Percentiles rank a stretch among this genome's conserved stretches.
Evolutionary conservation across 2,329 filamentous ascomycete genomes (phyloP).

Genomic region (Aspergillus fructus): DNA sequence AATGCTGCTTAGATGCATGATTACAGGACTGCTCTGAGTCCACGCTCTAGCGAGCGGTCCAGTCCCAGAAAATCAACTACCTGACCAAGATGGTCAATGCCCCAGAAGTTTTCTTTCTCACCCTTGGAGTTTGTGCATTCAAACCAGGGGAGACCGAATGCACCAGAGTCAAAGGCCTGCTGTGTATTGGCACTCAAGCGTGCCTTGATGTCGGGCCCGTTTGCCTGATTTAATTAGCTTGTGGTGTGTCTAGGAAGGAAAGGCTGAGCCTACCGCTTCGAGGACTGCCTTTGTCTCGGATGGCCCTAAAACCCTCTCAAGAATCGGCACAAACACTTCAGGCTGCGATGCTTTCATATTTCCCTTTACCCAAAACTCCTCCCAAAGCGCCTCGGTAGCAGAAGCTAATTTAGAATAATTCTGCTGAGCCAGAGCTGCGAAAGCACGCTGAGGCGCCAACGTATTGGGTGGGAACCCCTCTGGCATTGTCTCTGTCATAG

Average conservation of each 20-base stretch:
- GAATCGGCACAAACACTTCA: slow-evolving; percentile 44
- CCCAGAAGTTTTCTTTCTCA: slow-evolving; percentile 58
- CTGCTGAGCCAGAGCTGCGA: slow-evolving; percentile 49
- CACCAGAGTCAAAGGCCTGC: slow-evolving; percentile 51
- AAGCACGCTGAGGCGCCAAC: slow-evolving; percentile 51
- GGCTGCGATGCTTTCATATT: slow-evolving; percentile 44
- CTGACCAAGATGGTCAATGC: slow-evolving; percentile 60
- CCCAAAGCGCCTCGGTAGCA: slow-evolving; percentile 49
- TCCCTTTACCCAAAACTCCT: slow-evolving; percentile 53
- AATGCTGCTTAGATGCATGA: not conserved
- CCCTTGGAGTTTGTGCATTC: slow-evolving; percentile 55
- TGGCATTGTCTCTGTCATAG: slow-evolving; percentile 47
- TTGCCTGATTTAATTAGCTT: slow-evolving; percentile 17
- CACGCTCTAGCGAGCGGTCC: slow-evolving; percentile 35
- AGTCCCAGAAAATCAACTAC: slow-evolving; percentile 54
- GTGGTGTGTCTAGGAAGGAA: not conserved
- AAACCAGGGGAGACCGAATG: slow-evolving; percentile 64
- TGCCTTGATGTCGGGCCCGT: slow-evolving; percentile 46
- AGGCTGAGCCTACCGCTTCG: slow-evolving; percentile 35
- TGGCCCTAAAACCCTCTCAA: slow-evolving; percentile 49
- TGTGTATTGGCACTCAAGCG: slow-evolving; percentile 51
- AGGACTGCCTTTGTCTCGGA: slow-evolving; percentile 44
- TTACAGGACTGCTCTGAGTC: slow-evolving; percentile 32
- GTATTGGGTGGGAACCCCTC: slow-evolving; percentile 56
- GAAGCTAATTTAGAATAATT: slow-evolving; percentile 42